Evolutionary conservation across 176 grass and related monocot genomes (phyloP), one percentile per base, ranked within the genome.

Genomic region (Cenchrus fungigraminus): DNA sequence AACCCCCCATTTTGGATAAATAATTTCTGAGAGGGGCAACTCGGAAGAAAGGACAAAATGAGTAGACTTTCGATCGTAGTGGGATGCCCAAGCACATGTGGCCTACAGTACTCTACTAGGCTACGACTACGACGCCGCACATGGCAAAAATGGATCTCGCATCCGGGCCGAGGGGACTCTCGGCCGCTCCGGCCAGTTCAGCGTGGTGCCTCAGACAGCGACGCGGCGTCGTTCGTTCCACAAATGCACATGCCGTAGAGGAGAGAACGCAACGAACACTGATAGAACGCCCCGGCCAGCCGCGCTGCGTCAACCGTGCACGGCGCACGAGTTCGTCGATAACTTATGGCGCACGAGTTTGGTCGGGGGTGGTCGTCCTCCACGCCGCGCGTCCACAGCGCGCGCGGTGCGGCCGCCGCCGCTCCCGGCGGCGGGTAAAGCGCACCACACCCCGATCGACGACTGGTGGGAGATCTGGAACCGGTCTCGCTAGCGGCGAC

Each of bases 41-140:
- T 68, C 31, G 6, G 5, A 42, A 56, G 19, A 69, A 43, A 69
- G 19, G 34, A 70, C 65, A 69, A 44, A 81, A 15, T 9, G 44
- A 42, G 46, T 61, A 37, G 25, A 42, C 79, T 76, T 67, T 8
- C 11, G 40, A 11, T 25, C 25, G 9, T 6, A 80, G 61, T 68
- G 78, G 71, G 65, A 47, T 52, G 71, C 66, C 17, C 7, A 51
- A 45, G 55, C 85, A 42, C 79, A 68, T 82, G 71, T 82, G 79
- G 60, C 50, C 72, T 76, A 45, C 12, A 32, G 31, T 44, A 14
- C 43, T 49, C 9, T 4, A 15, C 73, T 46, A 6, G 31, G 31
- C 31, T 32, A 32, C 31, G 31, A 32, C 31, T 32, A 32, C 65
- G 10, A 43, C 79, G 79, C 52, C 12, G 29, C 79, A 69, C 73